Base-by-base conservation (phyloP, 2,329 filamentous ascomycete species). In the Zopfia rhizophila region DNA sequence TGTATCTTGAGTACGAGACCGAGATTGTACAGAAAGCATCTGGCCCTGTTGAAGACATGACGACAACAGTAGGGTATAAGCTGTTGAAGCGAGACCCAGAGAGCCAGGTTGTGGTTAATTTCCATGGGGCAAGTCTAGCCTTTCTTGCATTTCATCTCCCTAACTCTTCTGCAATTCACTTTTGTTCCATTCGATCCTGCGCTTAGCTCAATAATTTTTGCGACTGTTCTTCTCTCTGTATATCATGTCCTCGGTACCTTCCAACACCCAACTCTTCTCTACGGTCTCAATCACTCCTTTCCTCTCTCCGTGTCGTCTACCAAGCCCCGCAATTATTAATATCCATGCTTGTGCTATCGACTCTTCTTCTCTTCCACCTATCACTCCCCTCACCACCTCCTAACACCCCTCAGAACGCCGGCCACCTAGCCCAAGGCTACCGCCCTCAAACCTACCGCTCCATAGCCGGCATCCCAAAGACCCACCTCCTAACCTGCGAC, bases 401-500 rank as follows among this genome's bases (percentile, higher is more conserved):
- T 54, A 45, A 56, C 13, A 5, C 14, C 24, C n/a, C 10, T 47
- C 64, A 90, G 78, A 97, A 97, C 70, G 91, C 91, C 23, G 93
- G 90, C 4, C 90, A 95, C 60, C 72, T 97, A 21, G 91, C 88
- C 13, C 89, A 95, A 68, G 85, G 84, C 48, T 82, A 86, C 66
- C 85, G 93, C 12, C 87, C 91, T 2, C 80, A 85, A 22, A 88
- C 85, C 45, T 95, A 95, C 68, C 90, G 91, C 58, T 81, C 86
- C 31, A 77, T 96, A 29, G 84, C 91, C 3, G 83, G 88, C 39
- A 84, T 86, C 24, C 67, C 78, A 0, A 78, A 82, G 44, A 83
- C 91, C 42, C 92, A 97, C 65, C 82, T 96, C 31, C 78, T 97
- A n/a, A 84, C 90, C 27, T 85, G 96, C 60, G 91, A 96, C 76